These are phyloP conservation scores for Colletotrichum karsti DNA, from an alignment of 2,329 filamentous ascomycete species.

Conservation along the genomic window DNA sequence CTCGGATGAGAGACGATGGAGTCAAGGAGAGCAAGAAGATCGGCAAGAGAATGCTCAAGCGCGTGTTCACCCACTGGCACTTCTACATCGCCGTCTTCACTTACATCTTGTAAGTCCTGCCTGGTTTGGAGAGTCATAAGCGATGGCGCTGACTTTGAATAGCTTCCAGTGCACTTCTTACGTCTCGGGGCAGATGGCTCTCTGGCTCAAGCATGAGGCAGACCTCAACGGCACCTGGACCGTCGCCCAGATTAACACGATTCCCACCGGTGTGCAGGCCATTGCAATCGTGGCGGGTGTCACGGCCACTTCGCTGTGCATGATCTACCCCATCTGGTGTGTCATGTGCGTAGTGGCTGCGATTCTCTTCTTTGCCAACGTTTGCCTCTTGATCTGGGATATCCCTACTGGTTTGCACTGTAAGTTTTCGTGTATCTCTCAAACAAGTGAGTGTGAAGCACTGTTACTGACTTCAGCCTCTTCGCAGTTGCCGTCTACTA, in stretches of 20 bases:
- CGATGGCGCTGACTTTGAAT: not conserved
- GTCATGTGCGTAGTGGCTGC: constrained; percentile 34
- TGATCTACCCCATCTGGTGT: constrained; percentile 41
- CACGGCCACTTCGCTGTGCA: constrained; percentile 35
- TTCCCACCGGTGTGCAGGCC: constrained; percentile 29
- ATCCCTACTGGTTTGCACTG: constrained; percentile 29
- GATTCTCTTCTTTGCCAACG: constrained; percentile 26
- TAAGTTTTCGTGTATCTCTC: not conserved
- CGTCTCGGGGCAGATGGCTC: constrained; percentile 30
- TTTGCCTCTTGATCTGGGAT: constrained; percentile 29
- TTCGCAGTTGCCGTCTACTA: constrained; percentile 22
- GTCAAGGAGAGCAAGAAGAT: constrained; percentile 30
- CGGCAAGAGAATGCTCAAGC: constrained; percentile 35
- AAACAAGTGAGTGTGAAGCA: not conserved
- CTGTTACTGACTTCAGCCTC: not conserved
- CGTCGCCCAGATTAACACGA: constrained; percentile 31
- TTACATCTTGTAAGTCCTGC: constrained; percentile 30
- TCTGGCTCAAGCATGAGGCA: constrained; percentile 32
- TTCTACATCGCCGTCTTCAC: constrained; percentile 35
- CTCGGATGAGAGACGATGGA: constrained; percentile 35
- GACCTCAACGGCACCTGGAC: constrained; percentile 17
- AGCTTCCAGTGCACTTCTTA: constrained; percentile 29
- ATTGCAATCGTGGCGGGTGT: constrained; percentile 33
- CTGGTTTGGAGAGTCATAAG: too few relatives aligned
- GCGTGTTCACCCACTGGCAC: constrained; percentile 37